phyloP scores from a whole-genome alignment of 805 yeast species.

The Teunomyces lycoperdinae region DNA sequence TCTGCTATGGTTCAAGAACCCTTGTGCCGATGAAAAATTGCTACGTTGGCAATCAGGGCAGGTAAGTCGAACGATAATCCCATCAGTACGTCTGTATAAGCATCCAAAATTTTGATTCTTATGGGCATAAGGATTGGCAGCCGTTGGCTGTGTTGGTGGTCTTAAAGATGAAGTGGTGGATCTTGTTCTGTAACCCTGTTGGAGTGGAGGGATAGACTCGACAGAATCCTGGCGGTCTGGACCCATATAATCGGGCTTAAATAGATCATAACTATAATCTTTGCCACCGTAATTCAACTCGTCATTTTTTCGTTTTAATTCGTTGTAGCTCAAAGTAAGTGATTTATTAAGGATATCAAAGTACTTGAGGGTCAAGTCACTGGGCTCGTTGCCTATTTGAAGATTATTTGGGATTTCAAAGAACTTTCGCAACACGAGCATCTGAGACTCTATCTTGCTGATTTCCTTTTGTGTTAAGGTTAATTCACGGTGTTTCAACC shows the following conservation, averaged over 20 bases:
- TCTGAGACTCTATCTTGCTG: slow-evolving; percentile 55
- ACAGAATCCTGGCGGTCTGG: slow-evolving; percentile 1
- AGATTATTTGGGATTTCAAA: slow-evolving; percentile 40
- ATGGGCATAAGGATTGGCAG: neutral
- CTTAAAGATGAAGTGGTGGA: slow-evolving; percentile 50
- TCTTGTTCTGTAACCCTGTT: slow-evolving; percentile 39
- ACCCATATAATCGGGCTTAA: slow-evolving; percentile 8
- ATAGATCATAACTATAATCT: slow-evolving; percentile 5
- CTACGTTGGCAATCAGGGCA: slow-evolving; percentile 67
- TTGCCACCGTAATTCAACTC: neutral
- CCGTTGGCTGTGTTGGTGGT: slow-evolving; percentile 5
- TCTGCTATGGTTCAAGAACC: slow-evolving; percentile 74
- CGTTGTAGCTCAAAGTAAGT: slow-evolving; percentile 31
- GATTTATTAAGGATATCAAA: slow-evolving; percentile 34
- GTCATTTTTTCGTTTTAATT: slow-evolving; percentile 12
- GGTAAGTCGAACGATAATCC: slow-evolving; percentile 61
- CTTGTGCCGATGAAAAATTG: slow-evolving; percentile 77
- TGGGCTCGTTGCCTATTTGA: slow-evolving; percentile 42
- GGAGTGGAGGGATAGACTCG: slow-evolving; percentile 4
- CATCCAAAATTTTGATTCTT: slow-evolving; percentile 40
- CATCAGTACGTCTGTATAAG: slow-evolving; percentile 66
- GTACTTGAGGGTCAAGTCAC: slow-evolving; percentile 43
- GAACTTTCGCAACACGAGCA: slow-evolving; percentile 48
- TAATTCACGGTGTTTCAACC: slow-evolving; percentile 58
- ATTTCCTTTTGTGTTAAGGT: slow-evolving; percentile 51